A percentile compares a stretch with the other conserved stretches of the same genome.
Conservation (phyloP, 2,329 filamentous ascomycete genomes). For the Talaromyces pinophilus region DNA sequence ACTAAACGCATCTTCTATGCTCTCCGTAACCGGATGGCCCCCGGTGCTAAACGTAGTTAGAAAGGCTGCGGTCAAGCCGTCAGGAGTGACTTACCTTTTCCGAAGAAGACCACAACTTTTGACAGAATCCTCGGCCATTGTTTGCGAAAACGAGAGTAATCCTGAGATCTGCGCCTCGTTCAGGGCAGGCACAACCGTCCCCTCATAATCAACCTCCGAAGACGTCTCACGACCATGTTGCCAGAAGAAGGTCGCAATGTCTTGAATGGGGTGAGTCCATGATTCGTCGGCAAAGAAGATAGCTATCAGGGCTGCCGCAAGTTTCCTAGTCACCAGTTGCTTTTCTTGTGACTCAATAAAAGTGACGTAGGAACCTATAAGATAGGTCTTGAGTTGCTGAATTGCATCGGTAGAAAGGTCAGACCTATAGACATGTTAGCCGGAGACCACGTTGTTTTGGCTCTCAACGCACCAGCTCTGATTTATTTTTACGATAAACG, state of each 20-base stretch:
- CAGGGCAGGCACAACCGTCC: slow-evolving; percentile 39
- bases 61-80: background rate
- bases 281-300: slow-evolving; percentile 46
- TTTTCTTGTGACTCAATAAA: slow-evolving; percentile 43
- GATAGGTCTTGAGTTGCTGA: slow-evolving; percentile 40
- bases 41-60: slow-evolving; percentile 19
- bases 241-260: slow-evolving; percentile 42
- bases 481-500: slow-evolving; percentile 92
- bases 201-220: slow-evolving; percentile 34
- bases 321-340: slow-evolving; percentile 49
- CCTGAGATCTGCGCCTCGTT: slow-evolving; percentile 38
- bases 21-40: slow-evolving; percentile 30
- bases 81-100: slow-evolving; percentile 20
- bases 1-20: slow-evolving; percentile 40
- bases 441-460: no score
- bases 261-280: slow-evolving; percentile 42
- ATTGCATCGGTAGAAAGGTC: slow-evolving; percentile 38
- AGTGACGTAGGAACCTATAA: slow-evolving; percentile 48
- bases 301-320: slow-evolving; percentile 47
- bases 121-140: slow-evolving; percentile 44
- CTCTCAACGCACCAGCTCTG: slow-evolving; percentile 67
- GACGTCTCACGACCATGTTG: slow-evolving; percentile 40
- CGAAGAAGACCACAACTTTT: slow-evolving; percentile 30
- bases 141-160: slow-evolving; percentile 43
- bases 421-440: slow-evolving; percentile 32